Conservation (phyloP, 176 grass and related monocot species). For the Olyra latifolia region DNA sequence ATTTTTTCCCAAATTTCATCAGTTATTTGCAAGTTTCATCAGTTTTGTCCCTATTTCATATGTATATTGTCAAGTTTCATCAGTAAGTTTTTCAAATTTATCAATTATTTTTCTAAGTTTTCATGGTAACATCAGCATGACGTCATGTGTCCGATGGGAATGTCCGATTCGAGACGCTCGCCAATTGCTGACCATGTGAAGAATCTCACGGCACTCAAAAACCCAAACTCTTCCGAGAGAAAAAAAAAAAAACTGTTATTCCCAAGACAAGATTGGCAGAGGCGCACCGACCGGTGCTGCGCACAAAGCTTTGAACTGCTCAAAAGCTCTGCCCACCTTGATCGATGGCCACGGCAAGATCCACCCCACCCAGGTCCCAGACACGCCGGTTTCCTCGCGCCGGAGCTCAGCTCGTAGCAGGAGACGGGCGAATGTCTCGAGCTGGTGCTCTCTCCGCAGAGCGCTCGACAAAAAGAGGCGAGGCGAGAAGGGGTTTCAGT, state of each 20-base stretch:
- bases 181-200: background rate
- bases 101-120: too few relatives aligned
- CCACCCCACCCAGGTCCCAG: background rate
- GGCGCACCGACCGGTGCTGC: too few relatives aligned
- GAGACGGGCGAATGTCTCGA: constrained; percentile 22
- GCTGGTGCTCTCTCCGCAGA: constrained; percentile 7
- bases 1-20: too few relatives aligned
- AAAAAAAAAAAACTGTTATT: background rate
- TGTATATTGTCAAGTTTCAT: too few relatives aligned
- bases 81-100: too few relatives aligned
- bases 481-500: background rate
- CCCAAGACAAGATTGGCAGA: background rate
- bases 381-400: background rate
- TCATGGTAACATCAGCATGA: too few relatives aligned
- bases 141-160: too few relatives aligned
- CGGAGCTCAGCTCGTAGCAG: background rate
- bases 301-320: background rate
- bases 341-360: background rate
- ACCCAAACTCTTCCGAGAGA: background rate
- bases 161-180: background rate
- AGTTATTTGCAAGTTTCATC: too few relatives aligned
- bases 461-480: constrained; percentile 10
- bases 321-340: background rate
- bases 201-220: background rate
- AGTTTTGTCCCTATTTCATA: too few relatives aligned